Evolutionary conservation across 2,329 filamentous ascomycete genomes (phyloP).

Genomic region (Venturia pyrina): DNA sequence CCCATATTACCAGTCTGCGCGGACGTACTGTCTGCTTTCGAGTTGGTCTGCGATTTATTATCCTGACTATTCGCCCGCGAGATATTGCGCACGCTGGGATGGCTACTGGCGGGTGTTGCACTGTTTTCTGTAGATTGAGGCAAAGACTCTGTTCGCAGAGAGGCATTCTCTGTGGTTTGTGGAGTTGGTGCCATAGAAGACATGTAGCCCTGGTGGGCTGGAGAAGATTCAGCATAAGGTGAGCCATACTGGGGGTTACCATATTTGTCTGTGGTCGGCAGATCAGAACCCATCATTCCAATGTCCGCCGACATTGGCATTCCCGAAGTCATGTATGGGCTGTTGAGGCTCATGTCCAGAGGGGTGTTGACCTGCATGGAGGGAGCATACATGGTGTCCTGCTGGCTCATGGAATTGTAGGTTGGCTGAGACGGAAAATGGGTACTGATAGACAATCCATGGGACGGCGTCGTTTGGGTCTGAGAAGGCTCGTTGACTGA

Average conservation of each 20-base stretch:
- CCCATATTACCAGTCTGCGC: neutral
- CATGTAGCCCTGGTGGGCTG: constrained; percentile 26
- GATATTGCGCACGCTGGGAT: neutral
- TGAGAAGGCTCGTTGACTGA: neutral
- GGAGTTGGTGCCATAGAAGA: constrained; percentile 4
- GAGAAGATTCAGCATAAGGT: constrained; percentile 24
- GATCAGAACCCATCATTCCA: constrained; percentile 27
- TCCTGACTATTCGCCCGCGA: constrained; percentile 5
- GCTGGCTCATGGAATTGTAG: constrained; percentile 28
- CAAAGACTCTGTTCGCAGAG: neutral
- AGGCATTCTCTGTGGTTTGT: neutral
- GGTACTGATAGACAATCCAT: constrained; percentile 32
- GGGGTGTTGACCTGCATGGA: constrained; percentile 28
- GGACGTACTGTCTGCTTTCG: neutral
- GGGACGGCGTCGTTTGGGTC: constrained; percentile 10
- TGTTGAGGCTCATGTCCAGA: constrained; percentile 34
- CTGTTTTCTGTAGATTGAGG: neutral
- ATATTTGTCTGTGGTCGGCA: constrained; percentile 24
- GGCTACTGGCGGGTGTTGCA: neutral
- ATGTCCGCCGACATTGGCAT: constrained; percentile 33
- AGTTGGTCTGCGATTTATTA: neutral
- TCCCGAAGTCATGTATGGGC: constrained; percentile 28
- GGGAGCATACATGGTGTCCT: constrained; percentile 33
- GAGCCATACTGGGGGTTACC: constrained; percentile 24
- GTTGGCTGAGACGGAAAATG: constrained; percentile 26